A percentile compares a stretch with the other conserved stretches of the same genome.
Evolutionary conservation across 805 yeast species (phyloP).

Genomic region (Starmerella apicola): DNA sequence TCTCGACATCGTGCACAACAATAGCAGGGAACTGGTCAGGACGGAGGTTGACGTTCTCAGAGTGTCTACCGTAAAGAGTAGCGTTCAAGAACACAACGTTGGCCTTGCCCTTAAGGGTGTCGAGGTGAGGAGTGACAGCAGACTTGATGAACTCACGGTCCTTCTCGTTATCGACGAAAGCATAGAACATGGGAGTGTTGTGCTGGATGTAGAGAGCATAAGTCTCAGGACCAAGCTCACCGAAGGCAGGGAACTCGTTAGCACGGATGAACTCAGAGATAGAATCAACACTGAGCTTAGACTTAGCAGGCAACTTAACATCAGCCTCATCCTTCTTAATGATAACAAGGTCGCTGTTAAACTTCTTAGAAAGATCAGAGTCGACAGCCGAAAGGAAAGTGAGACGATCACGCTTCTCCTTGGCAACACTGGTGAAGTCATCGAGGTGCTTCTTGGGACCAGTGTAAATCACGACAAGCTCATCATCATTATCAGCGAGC

Average conservation of each 20-base stretch:
- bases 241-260: slow-evolving; percentile 72
- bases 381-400: slow-evolving; percentile 40
- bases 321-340: slow-evolving; percentile 28
- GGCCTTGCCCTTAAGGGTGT: slow-evolving; percentile 62
- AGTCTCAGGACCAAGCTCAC: slow-evolving; percentile 73
- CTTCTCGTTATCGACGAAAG: slow-evolving; percentile 62
- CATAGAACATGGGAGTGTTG: slow-evolving; percentile 71
- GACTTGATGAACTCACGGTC: slow-evolving; percentile 47
- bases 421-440: slow-evolving; percentile 55
- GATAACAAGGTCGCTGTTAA: slow-evolving; percentile 36
- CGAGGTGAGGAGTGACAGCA: slow-evolving; percentile 51
- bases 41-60: slow-evolving; percentile 72
- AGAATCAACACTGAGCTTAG: slow-evolving; percentile 26
- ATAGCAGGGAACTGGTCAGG: slow-evolving; percentile 64
- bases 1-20: slow-evolving; percentile 62
- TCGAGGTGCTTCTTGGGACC: slow-evolving; percentile 36
- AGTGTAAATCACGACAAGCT: slow-evolving; percentile 40
- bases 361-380: slow-evolving; percentile 28
- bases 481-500: slow-evolving; percentile 24
- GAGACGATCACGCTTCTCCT: slow-evolving; percentile 47
- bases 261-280: slow-evolving; percentile 39
- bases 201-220: slow-evolving; percentile 63
- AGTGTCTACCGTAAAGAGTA: slow-evolving; percentile 66
- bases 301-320: slow-evolving; percentile 12
- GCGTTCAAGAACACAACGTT: slow-evolving; percentile 88